A percentile compares a stretch with the other conserved stretches of the same genome.
These are phyloP conservation scores for Erythrobasidium hasegawianum DNA, from an alignment of 1,284 basidiomycete genomes.

Conservation along the genomic window DNA sequence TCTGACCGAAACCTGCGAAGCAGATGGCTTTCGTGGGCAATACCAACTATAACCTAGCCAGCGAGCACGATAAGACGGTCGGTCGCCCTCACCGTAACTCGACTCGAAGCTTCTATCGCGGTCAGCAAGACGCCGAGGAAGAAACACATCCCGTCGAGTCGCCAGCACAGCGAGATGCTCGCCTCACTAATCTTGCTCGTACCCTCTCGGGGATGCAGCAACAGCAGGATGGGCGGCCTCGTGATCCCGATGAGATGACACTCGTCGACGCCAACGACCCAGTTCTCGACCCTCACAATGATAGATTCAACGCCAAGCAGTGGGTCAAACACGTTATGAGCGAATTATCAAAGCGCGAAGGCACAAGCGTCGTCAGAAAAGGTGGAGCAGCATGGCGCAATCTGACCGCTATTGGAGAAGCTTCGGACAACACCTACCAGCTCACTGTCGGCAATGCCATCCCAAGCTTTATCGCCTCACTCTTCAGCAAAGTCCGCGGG, in stretches of 20 bases:
- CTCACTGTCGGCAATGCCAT: slow-evolving; percentile 54
- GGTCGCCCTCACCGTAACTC: not conserved
- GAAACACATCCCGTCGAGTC: too few relatives aligned
- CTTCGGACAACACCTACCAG: slow-evolving; percentile 52
- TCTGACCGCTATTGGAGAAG: slow-evolving; percentile 53
- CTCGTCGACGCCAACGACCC: slow-evolving; percentile 43
- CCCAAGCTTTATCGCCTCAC: slow-evolving; percentile 47
- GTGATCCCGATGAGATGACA: too few relatives aligned
- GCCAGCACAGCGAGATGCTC: too few relatives aligned
- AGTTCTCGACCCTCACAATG: slow-evolving; percentile 52
- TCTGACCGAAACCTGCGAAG: too few relatives aligned
- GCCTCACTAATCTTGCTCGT: too few relatives aligned
- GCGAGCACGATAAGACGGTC: slow-evolving; percentile 1
- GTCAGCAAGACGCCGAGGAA: too few relatives aligned
- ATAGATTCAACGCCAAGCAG: slow-evolving; percentile 50
- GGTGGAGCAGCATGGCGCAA: slow-evolving; percentile 54
- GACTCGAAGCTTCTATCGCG: too few relatives aligned
- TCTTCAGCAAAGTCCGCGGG: slow-evolving; percentile 48
- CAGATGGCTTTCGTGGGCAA: slow-evolving; percentile 2
- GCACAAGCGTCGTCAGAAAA: slow-evolving; percentile 47
- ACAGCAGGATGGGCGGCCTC: too few relatives aligned
- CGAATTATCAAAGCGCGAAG: slow-evolving; percentile 45
- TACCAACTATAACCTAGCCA: not conserved
- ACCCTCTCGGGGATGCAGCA: too few relatives aligned
- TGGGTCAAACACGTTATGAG: slow-evolving; percentile 51